Base-by-base conservation (phyloP, 2,329 filamentous ascomycete species). In the Colletotrichum chrysophilum region DNA sequence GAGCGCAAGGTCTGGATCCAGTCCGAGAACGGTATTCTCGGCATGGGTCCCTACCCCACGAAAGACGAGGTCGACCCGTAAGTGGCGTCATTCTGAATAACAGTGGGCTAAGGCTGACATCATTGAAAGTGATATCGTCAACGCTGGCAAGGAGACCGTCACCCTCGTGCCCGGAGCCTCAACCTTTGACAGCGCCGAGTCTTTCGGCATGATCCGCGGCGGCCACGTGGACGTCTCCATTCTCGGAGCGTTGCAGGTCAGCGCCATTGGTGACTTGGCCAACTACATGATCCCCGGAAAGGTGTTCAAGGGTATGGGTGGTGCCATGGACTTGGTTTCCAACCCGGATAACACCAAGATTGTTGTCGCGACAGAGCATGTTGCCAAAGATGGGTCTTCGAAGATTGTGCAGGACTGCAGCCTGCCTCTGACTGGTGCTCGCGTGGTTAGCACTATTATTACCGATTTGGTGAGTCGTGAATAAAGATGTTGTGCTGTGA, bases 251-350 rank as follows among this genome's bases (percentile, higher is more conserved):
- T 91, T 96, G 78, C 94, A 97, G 86, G 95, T 97, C 26, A 93
- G 92, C 78, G 94, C 94, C 0, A 88, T 90, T 4, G 95, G 95
- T 30, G 95, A 97, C 82, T 85, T 97, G 69, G 95, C 95, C 61
- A 97, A 97, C 85, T 97, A 95, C 88, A 97, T 97, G 93, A 94
- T 97, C 77, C 95, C 95, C 0, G 95, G 95, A 28, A 97, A 96
- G 85, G 91, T 95, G 13, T 92, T 96, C 85, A 97, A 97, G 88
- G 95, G 95, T 21, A 97, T 97, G 93, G 95, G 95, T 76, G 93
- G 93, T 32, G 93, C 93, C 21, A 94, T 94, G 93, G 93, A 94
- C 81, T 85, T 94, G 9, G 92, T 94, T 13, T 92, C 91, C 48
- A 94, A 94, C 84, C 93, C 93, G 1, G 91, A 93, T 78, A 88